Evolutionary conservation across 305 asterid genomes (phyloP), one percentile per base, ranked within the genome.

Genomic region (Rubia tinctorum): DNA sequence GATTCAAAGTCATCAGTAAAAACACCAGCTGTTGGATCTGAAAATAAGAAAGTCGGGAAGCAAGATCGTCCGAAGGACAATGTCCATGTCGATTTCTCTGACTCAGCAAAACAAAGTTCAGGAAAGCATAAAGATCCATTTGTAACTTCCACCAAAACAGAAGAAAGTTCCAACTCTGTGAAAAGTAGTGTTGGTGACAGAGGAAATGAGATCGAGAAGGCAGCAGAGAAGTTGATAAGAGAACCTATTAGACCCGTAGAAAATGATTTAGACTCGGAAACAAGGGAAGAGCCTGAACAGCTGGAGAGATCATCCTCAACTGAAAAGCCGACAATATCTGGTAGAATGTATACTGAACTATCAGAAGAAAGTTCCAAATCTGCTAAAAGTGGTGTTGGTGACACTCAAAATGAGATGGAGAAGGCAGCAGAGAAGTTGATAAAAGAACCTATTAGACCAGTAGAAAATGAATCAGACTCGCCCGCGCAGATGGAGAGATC

Each of bases 261-360:
- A 72, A 77, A 73, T 66, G 76, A 70, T 63, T 64, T 76, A 63
- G 69, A 71, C 62, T 42, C 69, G 17, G 62, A 65, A 62, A 83
- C 81, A 78, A 6, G 18, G 62, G 71, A 67, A 61, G 73, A 71
- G 42, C 51, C 76, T 34, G 39, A 66, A 62, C 79, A 68, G 74
- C 27, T 77, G 77, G 82, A 63, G 62, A 79, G 82, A 76, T 70
- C 80, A 59, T 78, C 82, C 49, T 74, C 80, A 71, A 68, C 79
- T 55, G 82, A 81, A 79, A 80, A 72, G 78, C 85, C 84, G 66
- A 84, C 75, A 49, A 62, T 71, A 71, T 81, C 87, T 49, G 84
- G 83, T 77, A 82, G 83, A 79, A 78, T 34, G 66, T 59, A 20
- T 30, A 76, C 79, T 69, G 83, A 69, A 61, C 84, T 66, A 73